Base-by-base conservation (phyloP, 768 basidiomycete species). In the Galerina marginata region DNA sequence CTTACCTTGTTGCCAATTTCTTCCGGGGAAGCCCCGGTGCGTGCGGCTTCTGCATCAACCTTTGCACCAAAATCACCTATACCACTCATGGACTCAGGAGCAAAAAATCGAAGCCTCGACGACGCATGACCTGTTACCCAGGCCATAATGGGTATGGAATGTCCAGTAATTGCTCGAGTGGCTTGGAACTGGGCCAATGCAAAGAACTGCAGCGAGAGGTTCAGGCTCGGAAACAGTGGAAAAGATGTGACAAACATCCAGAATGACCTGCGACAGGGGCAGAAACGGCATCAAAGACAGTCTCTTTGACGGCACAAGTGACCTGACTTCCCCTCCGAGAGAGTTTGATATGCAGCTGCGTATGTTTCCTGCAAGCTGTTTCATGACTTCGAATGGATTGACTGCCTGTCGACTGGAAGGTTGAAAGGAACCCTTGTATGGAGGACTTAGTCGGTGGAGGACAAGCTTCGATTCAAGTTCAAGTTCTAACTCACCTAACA, bases 41-140 rank as follows among this genome's bases (percentile, higher is more conserved):
- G 56, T 12, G 45, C 51, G 23, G 46, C 61, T 36, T 62, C 61
- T 9, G 56, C 61, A 23, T 54, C 57, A 25, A 54, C 58, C 45
- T 38, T 38, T n/a, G 53, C 57, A 16, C 39, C 53, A 9, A 58
- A 25, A 40, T 58, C 57, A 15, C 57, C 61, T 23, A 37, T 33
- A 2, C 61, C 61, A 3, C 61, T 57, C 4, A 58, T 37, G 6
- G n/a, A n/a, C 39, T 54, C 45, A 12, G 61, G 61, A 9, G 52
- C 61, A 37, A 33, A 55, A 6, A 46, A 6, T 12, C 43, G 52
- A 38, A 59, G 42, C 37, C 42, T 25, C 11, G 57, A 39, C 9
- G 57, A 40, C 2, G 57, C 57, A 44, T 54, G 39, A 40, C 56
- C 52, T 2, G 61, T 53, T n/a, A 58, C 7, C 52, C 52, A 58